Conservation (phyloP, 2,329 filamentous ascomycete species). For the Aspergillus felis region DNA sequence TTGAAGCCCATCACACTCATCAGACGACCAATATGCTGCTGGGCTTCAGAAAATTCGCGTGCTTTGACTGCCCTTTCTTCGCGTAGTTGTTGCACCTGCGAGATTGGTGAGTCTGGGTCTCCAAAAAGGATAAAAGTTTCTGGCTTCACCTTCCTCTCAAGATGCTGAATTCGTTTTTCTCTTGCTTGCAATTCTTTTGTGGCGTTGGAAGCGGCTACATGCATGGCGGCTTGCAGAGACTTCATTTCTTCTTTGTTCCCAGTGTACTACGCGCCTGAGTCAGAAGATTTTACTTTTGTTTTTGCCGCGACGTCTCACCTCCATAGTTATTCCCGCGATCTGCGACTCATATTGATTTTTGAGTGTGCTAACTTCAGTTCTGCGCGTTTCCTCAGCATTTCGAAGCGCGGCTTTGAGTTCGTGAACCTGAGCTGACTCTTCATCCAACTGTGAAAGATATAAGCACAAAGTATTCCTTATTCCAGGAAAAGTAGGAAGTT, state of each 20-base stretch:
- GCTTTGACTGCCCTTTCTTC: conserved; percentile 35
- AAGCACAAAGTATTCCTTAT: neutral
- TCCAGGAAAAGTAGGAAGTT: conserved; percentile 1
- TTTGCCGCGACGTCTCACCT: conserved; percentile 18
- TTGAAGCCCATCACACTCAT: conserved; percentile 39
- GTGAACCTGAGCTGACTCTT: conserved; percentile 19
- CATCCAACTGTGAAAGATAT: conserved; percentile 19
- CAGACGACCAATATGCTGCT: conserved; percentile 35
- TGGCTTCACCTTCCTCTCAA: conserved; percentile 31
- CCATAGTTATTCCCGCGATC: conserved; percentile 12
- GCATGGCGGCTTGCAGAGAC: conserved; percentile 22
- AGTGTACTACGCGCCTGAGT: conserved; percentile 13
- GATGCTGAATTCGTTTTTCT: conserved; percentile 26
- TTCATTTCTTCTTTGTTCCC: conserved; percentile 24
- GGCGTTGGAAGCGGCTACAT: conserved; percentile 20
- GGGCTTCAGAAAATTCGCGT: conserved; percentile 37
- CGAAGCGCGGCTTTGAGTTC: conserved; percentile 18
- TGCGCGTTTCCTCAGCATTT: conserved; percentile 17
- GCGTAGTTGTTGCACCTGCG: conserved; percentile 31
- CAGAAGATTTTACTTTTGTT: neutral
- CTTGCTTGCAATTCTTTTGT: conserved; percentile 28
- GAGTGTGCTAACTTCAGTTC: conserved; percentile 16
- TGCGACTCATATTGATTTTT: conserved; percentile 19
- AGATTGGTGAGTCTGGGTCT: neutral
- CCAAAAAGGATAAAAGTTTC: neutral